These are phyloP conservation scores for Colletotrichum higginsianum DNA, from an alignment of 2,329 filamentous ascomycete genomes.

Conservation along the genomic window DNA sequence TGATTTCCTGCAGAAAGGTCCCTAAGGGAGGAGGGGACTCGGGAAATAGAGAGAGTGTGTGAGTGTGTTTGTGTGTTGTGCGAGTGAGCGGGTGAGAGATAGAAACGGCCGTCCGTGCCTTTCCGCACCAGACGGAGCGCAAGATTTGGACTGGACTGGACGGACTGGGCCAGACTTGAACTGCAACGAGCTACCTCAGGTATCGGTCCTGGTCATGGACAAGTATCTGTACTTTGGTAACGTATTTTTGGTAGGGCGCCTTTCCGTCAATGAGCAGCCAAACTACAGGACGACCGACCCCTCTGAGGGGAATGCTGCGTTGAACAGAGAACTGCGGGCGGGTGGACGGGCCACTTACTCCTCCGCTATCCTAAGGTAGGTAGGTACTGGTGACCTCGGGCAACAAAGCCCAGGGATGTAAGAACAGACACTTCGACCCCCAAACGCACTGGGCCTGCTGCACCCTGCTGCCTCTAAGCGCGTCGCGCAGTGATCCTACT, in stretches of 20 bases:
- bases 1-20: background rate
- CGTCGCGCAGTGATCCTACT: constrained; percentile 53
- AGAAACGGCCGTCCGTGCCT: constrained; percentile 24
- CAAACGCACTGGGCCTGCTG: constrained; percentile 38
- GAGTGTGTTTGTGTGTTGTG: background rate
- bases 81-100: background rate
- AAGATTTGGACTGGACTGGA: constrained; percentile 19
- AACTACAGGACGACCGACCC: background rate
- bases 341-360: constrained; percentile 18
- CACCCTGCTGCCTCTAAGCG: constrained; percentile 49
- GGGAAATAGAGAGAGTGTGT: background rate
- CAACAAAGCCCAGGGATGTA: constrained; percentile 17
- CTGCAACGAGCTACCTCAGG: constrained; percentile 30
- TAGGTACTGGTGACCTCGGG: constrained; percentile 26
- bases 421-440: constrained; percentile 37
- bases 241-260: constrained; percentile 24
- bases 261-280: constrained; percentile 16
- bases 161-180: constrained; percentile 12
- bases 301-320: background rate
- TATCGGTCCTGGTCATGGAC: background rate
- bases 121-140: constrained; percentile 13
- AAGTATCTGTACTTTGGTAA: constrained; percentile 24
- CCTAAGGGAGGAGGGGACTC: background rate
- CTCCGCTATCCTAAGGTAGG: constrained; percentile 12
- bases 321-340: background rate